Percentiles rank a stretch among this genome's conserved stretches.
Conservation (phyloP, 768 basidiomycete genomes). For the Suillus spraguei region DNA sequence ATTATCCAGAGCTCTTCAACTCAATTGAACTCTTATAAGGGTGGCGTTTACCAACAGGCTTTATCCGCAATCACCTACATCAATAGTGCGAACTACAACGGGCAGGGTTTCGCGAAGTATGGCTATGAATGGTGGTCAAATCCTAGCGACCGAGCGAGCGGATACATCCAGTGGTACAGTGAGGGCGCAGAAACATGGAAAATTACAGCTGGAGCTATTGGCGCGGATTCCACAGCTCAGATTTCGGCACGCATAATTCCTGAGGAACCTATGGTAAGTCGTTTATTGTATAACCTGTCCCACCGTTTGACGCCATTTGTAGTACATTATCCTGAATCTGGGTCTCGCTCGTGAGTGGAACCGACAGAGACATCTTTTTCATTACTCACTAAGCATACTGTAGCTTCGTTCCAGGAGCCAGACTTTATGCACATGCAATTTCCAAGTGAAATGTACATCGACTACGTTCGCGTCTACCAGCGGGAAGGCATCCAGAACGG, state of each 20-base stretch:
- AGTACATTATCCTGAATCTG: slow-evolving; percentile 87
- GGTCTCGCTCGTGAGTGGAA: slow-evolving; percentile 64
- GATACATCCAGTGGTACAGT: slow-evolving; percentile 85
- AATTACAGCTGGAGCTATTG: slow-evolving; percentile 64
- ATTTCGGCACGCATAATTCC: slow-evolving; percentile 71
- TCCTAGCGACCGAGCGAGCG: slow-evolving; percentile 61
- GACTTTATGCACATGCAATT: slow-evolving; percentile 75
- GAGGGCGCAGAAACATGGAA: slow-evolving; percentile 72
- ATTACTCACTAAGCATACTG: slow-evolving; percentile 6
- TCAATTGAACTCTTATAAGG: slow-evolving; percentile 65
- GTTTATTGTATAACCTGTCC: slow-evolving; percentile 10
- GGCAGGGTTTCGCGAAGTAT: slow-evolving; percentile 57
- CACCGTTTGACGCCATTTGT: slow-evolving; percentile 16
- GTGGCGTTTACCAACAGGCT: slow-evolving; percentile 76
- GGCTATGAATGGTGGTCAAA: slow-evolving; percentile 84
- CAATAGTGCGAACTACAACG: slow-evolving; percentile 57
- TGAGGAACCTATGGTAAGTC: slow-evolving; percentile 90
- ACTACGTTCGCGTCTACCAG: slow-evolving; percentile 91
- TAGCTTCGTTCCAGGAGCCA: slow-evolving; percentile 69
- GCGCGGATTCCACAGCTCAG: slow-evolving; percentile 57
- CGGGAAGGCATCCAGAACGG: slow-evolving; percentile 66
- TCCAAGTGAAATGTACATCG: slow-evolving; percentile 81
- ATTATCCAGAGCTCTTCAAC: slow-evolving; percentile 58
- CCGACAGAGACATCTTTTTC: not conserved
- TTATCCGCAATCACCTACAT: slow-evolving; percentile 63